Conservation (phyloP, 23 red algal genomes). For the Cyanidioschyzon merolae region DNA sequence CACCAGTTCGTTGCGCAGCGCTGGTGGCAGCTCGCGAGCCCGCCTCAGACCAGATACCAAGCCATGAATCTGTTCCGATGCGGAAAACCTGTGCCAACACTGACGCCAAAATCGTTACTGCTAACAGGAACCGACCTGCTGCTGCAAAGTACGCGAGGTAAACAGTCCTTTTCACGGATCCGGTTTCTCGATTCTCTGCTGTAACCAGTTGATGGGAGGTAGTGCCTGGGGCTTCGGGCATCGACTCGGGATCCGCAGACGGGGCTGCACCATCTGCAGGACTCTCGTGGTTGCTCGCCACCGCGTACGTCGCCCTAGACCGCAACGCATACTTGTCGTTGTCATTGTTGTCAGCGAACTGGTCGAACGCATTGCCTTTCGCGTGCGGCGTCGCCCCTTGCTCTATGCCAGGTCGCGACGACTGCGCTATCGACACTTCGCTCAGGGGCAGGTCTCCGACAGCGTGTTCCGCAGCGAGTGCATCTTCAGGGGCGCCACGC, state of each 20-base stretch:
- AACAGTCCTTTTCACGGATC: constrained; percentile 26
- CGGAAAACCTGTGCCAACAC: constrained; percentile 14
- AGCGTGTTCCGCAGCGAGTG: neutral
- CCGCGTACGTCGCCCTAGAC: too few relatives aligned
- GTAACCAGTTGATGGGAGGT: constrained; percentile 1
- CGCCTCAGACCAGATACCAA: constrained; percentile 25
- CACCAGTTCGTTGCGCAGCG: neutral
- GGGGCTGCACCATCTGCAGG: too few relatives aligned
- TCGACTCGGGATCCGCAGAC: too few relatives aligned
- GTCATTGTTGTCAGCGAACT: neutral
- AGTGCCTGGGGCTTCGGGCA: neutral
- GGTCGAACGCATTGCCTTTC: neutral
- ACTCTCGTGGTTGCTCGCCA: too few relatives aligned
- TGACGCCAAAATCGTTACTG: neutral
- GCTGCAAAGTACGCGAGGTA: constrained; percentile 27
- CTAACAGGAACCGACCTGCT: constrained; percentile 13
- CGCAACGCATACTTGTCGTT: too few relatives aligned
- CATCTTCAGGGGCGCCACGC: neutral
- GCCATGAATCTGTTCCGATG: constrained; percentile 30
- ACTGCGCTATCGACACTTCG: neutral
- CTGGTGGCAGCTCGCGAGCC: neutral
- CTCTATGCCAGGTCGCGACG: neutral
- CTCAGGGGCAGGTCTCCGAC: neutral
- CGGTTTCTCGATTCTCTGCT: constrained; percentile 28
- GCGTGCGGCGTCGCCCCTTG: neutral